Base-by-base conservation (phyloP, 257 asterid species). In the Solanum commersonii region DNA sequence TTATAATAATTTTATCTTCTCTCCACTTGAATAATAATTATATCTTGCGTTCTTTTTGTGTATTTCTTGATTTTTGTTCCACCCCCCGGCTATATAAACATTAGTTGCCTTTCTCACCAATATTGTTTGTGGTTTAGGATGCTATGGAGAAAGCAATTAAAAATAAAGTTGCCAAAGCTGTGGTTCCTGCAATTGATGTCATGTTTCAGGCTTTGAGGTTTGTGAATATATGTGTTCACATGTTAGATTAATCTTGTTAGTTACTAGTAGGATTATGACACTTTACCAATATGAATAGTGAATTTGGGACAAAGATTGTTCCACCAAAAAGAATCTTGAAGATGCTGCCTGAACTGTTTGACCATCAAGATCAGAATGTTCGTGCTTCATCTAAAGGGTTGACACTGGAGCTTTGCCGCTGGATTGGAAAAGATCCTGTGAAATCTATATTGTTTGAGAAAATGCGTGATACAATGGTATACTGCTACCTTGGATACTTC, bases 291-390 rank as follows among this genome's bases (percentile, higher is more conserved):
- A 89, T 91, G 85, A 87, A 90, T 93, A 97, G 99, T 94, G 99
- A 96, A 89, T 97, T 97, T 91, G 99, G 99, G 84, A 89, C 98
- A 60, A 97, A 96, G 96, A 90, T 95, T 89, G 92, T 97, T 84
- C 99, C 99, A 10, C 99, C 99, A 15, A 97, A 97, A 91, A 95
- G 98, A 94, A 91, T 97, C 89, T 88, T 97, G 96, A 97, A 96
- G 98, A 97, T 97, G 98, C 99, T 97, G 89, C 99, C 99, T 44
- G 99, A 96, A 90, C 98, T 97, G 68, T 97, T 97, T 94, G 99
- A 96, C 90, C 99, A 97, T 92, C 99, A 95, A 93, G 99, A 97
- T 95, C 99, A 97, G 91, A 95, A 97, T 92, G 99, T 97, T 18
- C 99, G 99, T 77, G 98, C 99, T 85, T 97, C 99, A 86, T 95